Base-by-base conservation (phyloP, 2,329 filamentous ascomycete genomes). In the Leptosphaerulina australis region DNA sequence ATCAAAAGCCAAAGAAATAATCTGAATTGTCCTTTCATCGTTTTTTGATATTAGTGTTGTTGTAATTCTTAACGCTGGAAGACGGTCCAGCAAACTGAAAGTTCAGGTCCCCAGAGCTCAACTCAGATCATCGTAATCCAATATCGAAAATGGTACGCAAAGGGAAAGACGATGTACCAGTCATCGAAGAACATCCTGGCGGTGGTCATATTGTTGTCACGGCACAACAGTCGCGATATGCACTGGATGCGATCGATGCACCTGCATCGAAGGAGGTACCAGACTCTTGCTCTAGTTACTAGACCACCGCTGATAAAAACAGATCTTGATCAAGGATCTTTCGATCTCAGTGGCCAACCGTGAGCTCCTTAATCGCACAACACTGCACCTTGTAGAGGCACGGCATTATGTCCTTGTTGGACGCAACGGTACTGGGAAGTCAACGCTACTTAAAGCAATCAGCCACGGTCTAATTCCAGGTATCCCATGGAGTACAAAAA, bases 401-500 rank as follows among this genome's bases (percentile, higher is more conserved):
- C 79, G 85, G 35, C 81, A 88, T 53, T 95, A 95, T 77, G 90
- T 89, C 0, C 77, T 95, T 1, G 78, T 93, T 15, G 91, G 90
- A 0, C 81, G 88, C 5, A 95, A 95, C 72, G 90, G 90, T 0
- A 88, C 86, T 2, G 91, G 90, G 5, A 95, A 95, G 67, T 92
- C 88, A 3, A 93, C 88, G 0, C 74, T 93, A 5, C 76, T 94
- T 12, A 83, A 83, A 63, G 89, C 90, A 1, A 85, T 95, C 59
- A 87, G 85, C 4, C 85, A 91, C 54, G 90, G 90, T 62, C 78
- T 91, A 25, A 88, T 95, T 12, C 89, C 90, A 0, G 90, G 88
- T 0, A 73, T 74, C 7, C 69, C 71, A 5, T 70, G 64, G 66
- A 71, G 67, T 41, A 66, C 69, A 7, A 55, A 58, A 2, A 69